phyloP scores from a whole-genome alignment of 495 filamentous ascomycete species.

The Geoglossum glabrum region DNA sequence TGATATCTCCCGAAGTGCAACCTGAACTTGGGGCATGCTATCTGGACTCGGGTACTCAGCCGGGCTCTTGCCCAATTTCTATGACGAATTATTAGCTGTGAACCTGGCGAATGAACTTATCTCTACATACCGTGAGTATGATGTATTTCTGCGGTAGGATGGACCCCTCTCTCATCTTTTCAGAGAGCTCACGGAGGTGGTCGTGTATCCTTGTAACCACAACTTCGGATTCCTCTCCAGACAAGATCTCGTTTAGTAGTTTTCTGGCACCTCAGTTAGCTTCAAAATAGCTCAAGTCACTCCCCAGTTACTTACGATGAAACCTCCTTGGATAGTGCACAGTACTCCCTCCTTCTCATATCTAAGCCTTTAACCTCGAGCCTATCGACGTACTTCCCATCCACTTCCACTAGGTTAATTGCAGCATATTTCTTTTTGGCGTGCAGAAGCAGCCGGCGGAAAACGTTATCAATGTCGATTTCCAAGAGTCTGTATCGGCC shows the following conservation, averaged over 20 bases:
- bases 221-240: constrained; percentile 76
- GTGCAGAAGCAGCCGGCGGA: constrained; percentile 78
- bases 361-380: constrained; percentile 97
- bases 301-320: constrained; percentile 31
- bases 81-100: not conserved
- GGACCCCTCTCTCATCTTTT: constrained; percentile 58
- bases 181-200: constrained; percentile 61
- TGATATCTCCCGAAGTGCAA: constrained; percentile 72
- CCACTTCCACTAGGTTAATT: constrained; percentile 74
- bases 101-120: not conserved
- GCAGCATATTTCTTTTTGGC: constrained; percentile 99
- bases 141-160: constrained; percentile 74
- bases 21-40: constrained; percentile 94
- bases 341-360: constrained; percentile 95
- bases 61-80: constrained; percentile 83
- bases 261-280: constrained; percentile 11
- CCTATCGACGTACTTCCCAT: constrained; percentile 81
- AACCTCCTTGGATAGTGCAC: constrained; percentile 79
- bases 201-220: constrained; percentile 83
- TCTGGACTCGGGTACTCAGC: constrained; percentile 83
- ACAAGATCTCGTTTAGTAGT: constrained; percentile 78
- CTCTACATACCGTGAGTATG: constrained; percentile 57
- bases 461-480: constrained; percentile 96
- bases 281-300: not conserved
- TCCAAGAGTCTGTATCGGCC: constrained; percentile 76